Base-by-base conservation (phyloP, 2,329 filamentous ascomycete genomes). In the Hirsutella rhossiliensis region DNA sequence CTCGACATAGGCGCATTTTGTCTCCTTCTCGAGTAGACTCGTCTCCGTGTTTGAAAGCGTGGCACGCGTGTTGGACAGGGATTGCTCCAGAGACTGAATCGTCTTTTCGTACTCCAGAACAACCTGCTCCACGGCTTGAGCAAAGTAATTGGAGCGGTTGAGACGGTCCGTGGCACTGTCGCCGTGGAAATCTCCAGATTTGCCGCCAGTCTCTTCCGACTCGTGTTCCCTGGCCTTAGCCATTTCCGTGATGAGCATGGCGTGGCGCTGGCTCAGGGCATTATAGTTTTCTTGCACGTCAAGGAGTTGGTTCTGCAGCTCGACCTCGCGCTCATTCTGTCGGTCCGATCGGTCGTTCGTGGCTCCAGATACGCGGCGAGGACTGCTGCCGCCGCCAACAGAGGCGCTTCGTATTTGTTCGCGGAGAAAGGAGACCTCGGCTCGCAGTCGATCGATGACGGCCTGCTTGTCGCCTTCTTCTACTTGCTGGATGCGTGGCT, bases 91-190 rank as follows among this genome's bases (percentile, higher is more conserved):
- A 43, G 79, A 84, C 61, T 97, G 89, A 41, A 98, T 98, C 0
- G 94, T 98, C 72, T 94, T 97, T 62, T 98, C 94, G 59, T 98
- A 98, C 64, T 98, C 92, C 41, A 97, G 69, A 3, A 98, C 87
- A 19, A 98, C 87, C 57, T 94, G 86, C 57, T 98, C 92, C 18
- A 98, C 90, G 27, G 90, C 90, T 59, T 94, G 84, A 2, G 90
- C 89, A 59, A 98, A 97, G 0, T 87, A 94, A 60, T 94, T 95
- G 17, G 94, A 98, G 36, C 92, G 82, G 60, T 96, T 94, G 50
- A 97, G 68, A 43, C 92, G 78, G 60, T 96, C 89, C 20, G 88
- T 82, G 1, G 88, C 87, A 52, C 72, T 86, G 58, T 90, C 87
- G 44, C 81, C 86, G 15, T 82, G 68, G 12, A n/a, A n/a, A n/a